Conservation (phyloP, 345 rosid genomes). For the Raphanus sativus region DNA sequence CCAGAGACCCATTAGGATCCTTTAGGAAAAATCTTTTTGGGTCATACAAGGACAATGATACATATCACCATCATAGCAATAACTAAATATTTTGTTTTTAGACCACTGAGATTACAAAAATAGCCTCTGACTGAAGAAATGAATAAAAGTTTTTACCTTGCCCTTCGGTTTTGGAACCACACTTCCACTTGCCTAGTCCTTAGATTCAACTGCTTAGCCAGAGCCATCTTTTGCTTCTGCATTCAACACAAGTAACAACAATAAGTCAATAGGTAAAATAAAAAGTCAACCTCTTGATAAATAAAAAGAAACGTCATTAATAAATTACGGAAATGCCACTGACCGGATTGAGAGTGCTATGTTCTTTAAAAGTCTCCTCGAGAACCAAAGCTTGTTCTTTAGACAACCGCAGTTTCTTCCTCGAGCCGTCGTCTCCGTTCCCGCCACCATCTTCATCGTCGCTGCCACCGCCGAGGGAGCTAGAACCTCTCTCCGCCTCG, state of each 20-base stretch:
- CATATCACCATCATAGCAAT: constrained; percentile 11
- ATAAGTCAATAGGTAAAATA: neutral
- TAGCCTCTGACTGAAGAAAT: constrained; percentile 3
- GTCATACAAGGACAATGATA: neutral
- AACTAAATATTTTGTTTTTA: neutral
- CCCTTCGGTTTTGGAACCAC: constrained; percentile 94
- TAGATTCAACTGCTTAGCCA: constrained; percentile 79
- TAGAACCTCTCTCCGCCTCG: constrained; percentile 70
- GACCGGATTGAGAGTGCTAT: constrained; percentile 86
- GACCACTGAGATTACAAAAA: constrained; percentile 1
- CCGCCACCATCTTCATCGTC: constrained; percentile 84
- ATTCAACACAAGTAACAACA: neutral
- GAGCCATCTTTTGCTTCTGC: constrained; percentile 77
- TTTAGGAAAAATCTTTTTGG: constrained; percentile 7
- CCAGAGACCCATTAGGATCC: constrained; percentile 4
- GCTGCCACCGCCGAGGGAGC: constrained; percentile 56
- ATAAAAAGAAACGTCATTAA: neutral
- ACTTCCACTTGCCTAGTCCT: constrained; percentile 89
- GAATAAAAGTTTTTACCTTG: constrained; percentile 52
- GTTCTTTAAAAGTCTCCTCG: constrained; percentile 90
- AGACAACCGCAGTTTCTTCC: constrained; percentile 81
- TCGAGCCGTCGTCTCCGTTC: constrained; percentile 65
- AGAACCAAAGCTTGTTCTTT: constrained; percentile 81
- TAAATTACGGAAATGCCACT: constrained; percentile 44
- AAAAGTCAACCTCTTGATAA: neutral